phyloP scores from a whole-genome alignment of 768 basidiomycete species.

The Strobilomyces dryophilus region DNA sequence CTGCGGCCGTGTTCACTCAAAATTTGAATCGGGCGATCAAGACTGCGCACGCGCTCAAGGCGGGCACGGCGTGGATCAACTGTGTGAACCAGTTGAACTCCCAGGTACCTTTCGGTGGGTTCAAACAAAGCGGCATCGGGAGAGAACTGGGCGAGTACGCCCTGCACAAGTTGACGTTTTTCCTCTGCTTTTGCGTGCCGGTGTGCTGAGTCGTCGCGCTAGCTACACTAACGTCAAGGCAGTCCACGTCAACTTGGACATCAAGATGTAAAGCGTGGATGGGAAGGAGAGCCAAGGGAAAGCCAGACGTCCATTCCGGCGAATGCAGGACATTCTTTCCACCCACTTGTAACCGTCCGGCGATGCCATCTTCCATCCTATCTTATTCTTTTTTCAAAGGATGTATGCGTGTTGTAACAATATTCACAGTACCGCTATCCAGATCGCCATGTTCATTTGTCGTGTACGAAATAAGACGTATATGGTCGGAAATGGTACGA shows the following conservation, averaged over 20 bases:
- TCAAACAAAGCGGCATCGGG: slow-evolving; percentile 80
- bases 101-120: slow-evolving; percentile 78
- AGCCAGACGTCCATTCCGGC: background rate
- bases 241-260: slow-evolving; percentile 46
- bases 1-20: slow-evolving; percentile 80
- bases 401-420: too few species aligned
- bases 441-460: too few species aligned
- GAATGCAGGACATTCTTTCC: background rate
- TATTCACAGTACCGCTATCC: too few species aligned
- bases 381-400: background rate
- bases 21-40: slow-evolving; percentile 71
- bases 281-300: background rate
- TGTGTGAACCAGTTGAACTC: slow-evolving; percentile 27
- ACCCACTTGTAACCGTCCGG: background rate
- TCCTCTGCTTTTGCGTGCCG: background rate
- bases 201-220: background rate
- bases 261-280: slow-evolving; percentile 12
- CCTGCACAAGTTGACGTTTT: slow-evolving; percentile 40
- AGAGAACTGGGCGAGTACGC: slow-evolving; percentile 81
- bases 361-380: background rate
- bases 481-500: too few species aligned
- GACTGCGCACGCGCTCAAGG: slow-evolving; percentile 70
- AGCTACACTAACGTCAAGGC: slow-evolving; percentile 25
- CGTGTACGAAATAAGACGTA: too few species aligned
- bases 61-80: slow-evolving; percentile 75